Evolutionary conservation across 2,329 filamentous ascomycete species (phyloP), one percentile per base, ranked within the genome.

Genomic region (Triangularia verruculosa): DNA sequence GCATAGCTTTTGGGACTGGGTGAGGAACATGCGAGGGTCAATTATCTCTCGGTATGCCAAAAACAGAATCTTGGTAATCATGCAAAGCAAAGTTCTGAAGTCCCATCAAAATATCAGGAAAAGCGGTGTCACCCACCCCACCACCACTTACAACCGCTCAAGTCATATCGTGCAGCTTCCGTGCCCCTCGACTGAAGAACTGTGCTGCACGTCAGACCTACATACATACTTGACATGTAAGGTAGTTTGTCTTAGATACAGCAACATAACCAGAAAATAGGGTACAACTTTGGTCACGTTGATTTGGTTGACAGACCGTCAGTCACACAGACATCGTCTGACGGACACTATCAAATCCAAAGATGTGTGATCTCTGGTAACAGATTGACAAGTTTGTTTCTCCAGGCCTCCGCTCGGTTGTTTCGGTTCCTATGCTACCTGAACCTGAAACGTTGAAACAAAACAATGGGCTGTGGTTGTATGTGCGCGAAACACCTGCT

Each of bases 291-390:
- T n/a, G n/a, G n/a, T n/a, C n/a, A n/a, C n/a, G n/a, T n/a, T n/a
- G n/a, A n/a, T n/a, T n/a, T n/a, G n/a, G n/a, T n/a, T n/a, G n/a
- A n/a, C n/a, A n/a, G n/a, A n/a, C n/a, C n/a, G n/a, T n/a, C n/a
- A n/a, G n/a, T n/a, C n/a, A n/a, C n/a, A n/a, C n/a, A n/a, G n/a
- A n/a, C n/a, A n/a, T n/a, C n/a, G n/a, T n/a, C n/a, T n/a, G n/a
- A n/a, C n/a, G n/a, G n/a, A n/a, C n/a, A n/a, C n/a, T 28, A 43
- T 43, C 39, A 47, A 6, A 47, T 47, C 56, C 56, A 58, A 43
- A 58, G 6, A 43, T 43, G 32, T 58, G 17, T 47, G 56, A 43
- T 58, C 56, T 58, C 25, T 58, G 56, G 56, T 58, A 34, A 25
- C 13, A 54, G 52, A 54, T 28, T 54, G 52, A 25, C 25, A 25